Percentiles rank a stretch among this genome's conserved stretches.
Evolutionary conservation across 306 rosid genomes (phyloP).

Genomic region (Leucaena leucocephala): DNA sequence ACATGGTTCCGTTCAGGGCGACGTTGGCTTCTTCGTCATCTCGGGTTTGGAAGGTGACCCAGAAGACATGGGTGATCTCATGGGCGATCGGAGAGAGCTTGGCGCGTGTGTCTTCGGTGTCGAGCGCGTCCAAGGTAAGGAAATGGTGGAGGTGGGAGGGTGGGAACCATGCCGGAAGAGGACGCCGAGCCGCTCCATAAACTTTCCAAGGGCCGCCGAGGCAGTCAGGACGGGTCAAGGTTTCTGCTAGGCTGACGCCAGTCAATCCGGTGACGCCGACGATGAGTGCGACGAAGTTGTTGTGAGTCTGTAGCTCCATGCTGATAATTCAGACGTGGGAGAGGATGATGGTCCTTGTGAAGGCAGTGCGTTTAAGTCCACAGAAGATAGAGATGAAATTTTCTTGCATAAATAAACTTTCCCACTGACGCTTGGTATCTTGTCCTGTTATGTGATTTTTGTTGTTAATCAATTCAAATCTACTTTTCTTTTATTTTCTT

Average conservation of each 20-base stretch:
- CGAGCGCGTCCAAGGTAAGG: conserved; percentile 40
- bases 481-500: too few relatives aligned
- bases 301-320: background rate
- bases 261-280: conserved; percentile 47
- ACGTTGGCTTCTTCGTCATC: conserved; percentile 35
- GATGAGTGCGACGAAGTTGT: conserved; percentile 32
- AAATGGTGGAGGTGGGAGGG: conserved; percentile 35
- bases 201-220: conserved; percentile 53
- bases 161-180: conserved; percentile 37
- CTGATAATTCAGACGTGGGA: background rate
- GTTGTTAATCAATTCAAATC: too few relatives aligned
- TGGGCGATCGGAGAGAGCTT: conserved; percentile 40
- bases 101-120: conserved; percentile 23
- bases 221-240: conserved; percentile 30
- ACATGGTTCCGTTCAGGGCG: conserved; percentile 35
- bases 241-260: conserved; percentile 45
- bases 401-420: too few relatives aligned
- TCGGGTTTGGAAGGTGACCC: conserved; percentile 32
- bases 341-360: background rate
- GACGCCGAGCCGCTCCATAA: conserved; percentile 35
- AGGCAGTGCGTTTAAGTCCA: too few relatives aligned
- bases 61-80: conserved; percentile 47
- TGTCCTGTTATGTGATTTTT: too few relatives aligned
- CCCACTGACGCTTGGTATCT: too few relatives aligned
- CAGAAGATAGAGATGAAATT: too few relatives aligned